Percentiles rank a stretch among this genome's conserved stretches.
Evolutionary conservation across 176 grass and related monocot genomes (phyloP).

Genomic region (bread wheat (Triticum aestivum)): IWGSC_CS_RefSeq_v2.1 NC_057802.1:453672750-453673249

Average conservation of each 20-base stretch:
- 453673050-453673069: slow-evolving; percentile 16
- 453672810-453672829: not conserved
- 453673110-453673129: not conserved
- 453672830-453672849: not conserved
- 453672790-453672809: not conserved
- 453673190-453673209: slow-evolving; percentile 25
- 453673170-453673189: slow-evolving; percentile 28
- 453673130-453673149: not conserved
- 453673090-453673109: not conserved
- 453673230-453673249: not conserved
- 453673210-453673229: not conserved
- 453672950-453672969: slow-evolving; percentile 13
- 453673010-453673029: too few species aligned
- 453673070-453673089: not conserved
- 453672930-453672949: slow-evolving; percentile 6
- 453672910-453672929: not conserved
- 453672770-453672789: not conserved
- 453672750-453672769: not conserved
- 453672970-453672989: not conserved
- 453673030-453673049: too few species aligned
- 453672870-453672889: not conserved
- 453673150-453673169: too few species aligned
- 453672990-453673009: too few species aligned
- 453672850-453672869: not conserved
- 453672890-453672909: too few species aligned